Percentiles rank a stretch among this genome's conserved stretches.
These are phyloP conservation scores for Diphasiastrum complanatum DNA, from an alignment of 83 land plant species.

Conservation along the genomic window DNA sequence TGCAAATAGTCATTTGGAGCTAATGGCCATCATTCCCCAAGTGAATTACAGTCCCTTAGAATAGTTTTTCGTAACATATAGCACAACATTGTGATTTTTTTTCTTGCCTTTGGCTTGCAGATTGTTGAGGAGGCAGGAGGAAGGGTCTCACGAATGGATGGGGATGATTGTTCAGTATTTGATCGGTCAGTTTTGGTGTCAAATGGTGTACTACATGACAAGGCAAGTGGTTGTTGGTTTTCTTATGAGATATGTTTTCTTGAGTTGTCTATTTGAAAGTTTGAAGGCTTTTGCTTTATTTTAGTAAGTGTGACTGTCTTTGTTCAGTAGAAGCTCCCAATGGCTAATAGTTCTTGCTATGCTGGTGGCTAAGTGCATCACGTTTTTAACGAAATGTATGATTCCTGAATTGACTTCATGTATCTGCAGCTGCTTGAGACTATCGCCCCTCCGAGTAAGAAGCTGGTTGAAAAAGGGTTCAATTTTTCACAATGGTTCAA, in stretches of 20 bases:
- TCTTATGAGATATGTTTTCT: too few species aligned
- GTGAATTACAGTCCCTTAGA: too few species aligned
- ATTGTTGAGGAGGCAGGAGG: conserved; percentile 99
- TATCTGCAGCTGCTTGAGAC: conserved; percentile 77
- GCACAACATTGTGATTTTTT: not conserved
- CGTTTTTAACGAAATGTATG: not conserved
- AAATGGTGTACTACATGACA: conserved; percentile 72
- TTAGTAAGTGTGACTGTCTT: not conserved
- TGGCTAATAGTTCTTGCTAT: not conserved
- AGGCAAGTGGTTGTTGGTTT: conserved; percentile 47
- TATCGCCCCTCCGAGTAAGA: conserved; percentile 75
- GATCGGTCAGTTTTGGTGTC: conserved; percentile 94
- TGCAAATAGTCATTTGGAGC: too few species aligned
- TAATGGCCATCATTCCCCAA: too few species aligned
- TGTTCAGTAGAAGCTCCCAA: not conserved
- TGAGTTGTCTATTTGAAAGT: too few species aligned
- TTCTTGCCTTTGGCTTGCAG: conserved; percentile 25
- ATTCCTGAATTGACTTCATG: not conserved
- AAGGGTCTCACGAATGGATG: conserved; percentile 87
- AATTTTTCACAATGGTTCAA: conserved; percentile 89
- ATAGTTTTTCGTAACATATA: too few species aligned
- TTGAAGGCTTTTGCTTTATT: too few species aligned
- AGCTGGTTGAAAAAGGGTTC: conserved; percentile 58
- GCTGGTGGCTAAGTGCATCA: not conserved
- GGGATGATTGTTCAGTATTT: conserved; percentile 77